phyloP scores from a whole-genome alignment of 176 grass and related monocot species.

The Melocanna baccifera region DNA sequence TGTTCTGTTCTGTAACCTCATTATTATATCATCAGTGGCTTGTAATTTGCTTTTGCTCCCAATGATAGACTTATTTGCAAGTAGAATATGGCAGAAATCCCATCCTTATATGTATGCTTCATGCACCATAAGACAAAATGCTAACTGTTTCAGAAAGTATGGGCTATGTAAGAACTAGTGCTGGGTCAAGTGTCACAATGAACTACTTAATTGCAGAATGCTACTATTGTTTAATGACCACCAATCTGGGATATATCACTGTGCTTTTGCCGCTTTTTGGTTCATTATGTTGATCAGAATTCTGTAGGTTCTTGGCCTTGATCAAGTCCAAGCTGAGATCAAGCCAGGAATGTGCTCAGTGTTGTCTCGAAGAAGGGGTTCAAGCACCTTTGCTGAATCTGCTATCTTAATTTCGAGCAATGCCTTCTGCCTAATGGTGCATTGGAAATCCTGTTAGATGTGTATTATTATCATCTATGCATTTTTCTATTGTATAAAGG shows the following conservation, averaged over 20 bases:
- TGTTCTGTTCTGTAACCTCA: slow-evolving; percentile 8
- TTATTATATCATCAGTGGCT: background rate
- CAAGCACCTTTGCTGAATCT: background rate
- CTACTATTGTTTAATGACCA: background rate
- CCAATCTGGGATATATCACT: background rate
- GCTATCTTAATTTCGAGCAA: background rate
- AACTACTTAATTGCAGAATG: background rate
- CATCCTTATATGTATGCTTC: background rate
- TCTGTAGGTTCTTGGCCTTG: background rate
- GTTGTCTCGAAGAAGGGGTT: background rate
- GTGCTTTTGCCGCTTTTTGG: background rate
- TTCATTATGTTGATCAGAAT: background rate
- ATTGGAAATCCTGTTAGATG: background rate
- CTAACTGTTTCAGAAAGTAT: background rate
- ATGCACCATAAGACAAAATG: background rate
- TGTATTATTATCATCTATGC: too few species aligned
- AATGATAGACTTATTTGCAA: background rate
- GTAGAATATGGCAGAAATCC: background rate
- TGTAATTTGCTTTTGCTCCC: background rate
- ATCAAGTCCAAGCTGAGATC: background rate
- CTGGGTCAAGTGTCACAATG: background rate
- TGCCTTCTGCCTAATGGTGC: background rate
- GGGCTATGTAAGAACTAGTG: background rate
- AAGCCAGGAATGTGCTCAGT: background rate
- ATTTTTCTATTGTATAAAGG: too few species aligned